These are phyloP conservation scores for Torrubiella hemipterigena DNA, from an alignment of 2,329 filamentous ascomycete species.

Conservation along the genomic window DNA sequence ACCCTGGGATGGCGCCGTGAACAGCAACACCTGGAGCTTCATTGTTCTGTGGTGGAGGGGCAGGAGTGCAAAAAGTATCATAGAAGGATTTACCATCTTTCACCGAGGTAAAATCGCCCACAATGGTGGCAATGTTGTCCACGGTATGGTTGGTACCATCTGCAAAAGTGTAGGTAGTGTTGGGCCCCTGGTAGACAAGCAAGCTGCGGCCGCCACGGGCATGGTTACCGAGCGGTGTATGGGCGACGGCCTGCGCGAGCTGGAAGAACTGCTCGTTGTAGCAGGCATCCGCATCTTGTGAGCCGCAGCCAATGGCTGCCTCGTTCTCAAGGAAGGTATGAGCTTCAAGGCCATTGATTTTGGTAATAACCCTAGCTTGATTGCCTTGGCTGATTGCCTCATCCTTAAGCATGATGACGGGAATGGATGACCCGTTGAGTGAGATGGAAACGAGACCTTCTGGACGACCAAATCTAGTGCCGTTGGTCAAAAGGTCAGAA, in stretches of 20 bases:
- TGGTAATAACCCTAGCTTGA: conserved; percentile 9
- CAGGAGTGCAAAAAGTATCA: conserved; percentile 17
- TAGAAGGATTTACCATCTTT: conserved; percentile 20
- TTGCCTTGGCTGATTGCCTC: conserved; percentile 19
- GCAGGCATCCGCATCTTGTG: conserved; percentile 15
- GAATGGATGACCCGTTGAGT: conserved; percentile 16
- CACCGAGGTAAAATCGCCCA: conserved; percentile 15
- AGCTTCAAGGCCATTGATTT: conserved; percentile 15
- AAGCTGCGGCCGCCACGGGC: conserved; percentile 15
- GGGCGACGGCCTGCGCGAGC: conserved; percentile 9
- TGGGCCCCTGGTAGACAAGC: conserved; percentile 16
- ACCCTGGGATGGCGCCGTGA: conserved; percentile 8
- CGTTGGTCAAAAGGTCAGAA: conserved; percentile 35
- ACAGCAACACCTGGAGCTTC: background rate
- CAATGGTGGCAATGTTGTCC: conserved; percentile 18
- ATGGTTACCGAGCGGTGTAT: conserved; percentile 15
- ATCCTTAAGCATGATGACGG: conserved; percentile 35
- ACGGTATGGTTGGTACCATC: conserved; percentile 20
- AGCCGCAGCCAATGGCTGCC: conserved; percentile 9
- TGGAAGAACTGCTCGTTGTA: conserved; percentile 27
- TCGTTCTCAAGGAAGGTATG: conserved; percentile 11
- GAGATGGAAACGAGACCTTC: conserved; percentile 27
- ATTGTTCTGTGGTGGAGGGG: conserved; percentile 2
- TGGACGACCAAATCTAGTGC: conserved; percentile 22
- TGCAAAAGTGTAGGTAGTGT: conserved; percentile 22